These are phyloP conservation scores for Ogataea methylovora DNA, from an alignment of 805 yeast species.

Conservation along the genomic window DNA sequence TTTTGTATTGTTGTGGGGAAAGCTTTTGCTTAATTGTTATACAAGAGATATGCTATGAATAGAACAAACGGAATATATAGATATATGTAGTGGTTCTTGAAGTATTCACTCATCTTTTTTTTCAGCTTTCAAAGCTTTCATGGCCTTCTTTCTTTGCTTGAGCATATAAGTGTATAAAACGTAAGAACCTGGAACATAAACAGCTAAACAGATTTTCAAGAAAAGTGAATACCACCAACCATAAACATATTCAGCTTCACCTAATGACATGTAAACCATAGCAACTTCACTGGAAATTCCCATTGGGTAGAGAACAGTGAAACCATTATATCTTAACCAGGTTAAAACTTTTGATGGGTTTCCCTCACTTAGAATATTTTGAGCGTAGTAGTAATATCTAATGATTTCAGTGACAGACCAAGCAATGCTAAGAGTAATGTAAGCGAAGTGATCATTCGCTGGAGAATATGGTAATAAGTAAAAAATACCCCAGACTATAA, in stretches of 20 bases:
- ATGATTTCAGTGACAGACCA: slow-evolving; percentile 96
- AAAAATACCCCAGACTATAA: slow-evolving; percentile 79
- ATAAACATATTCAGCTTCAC: slow-evolving; percentile 49
- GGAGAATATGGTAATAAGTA: slow-evolving; percentile 66
- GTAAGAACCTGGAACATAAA: slow-evolving; percentile 85
- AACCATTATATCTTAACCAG: slow-evolving; percentile 76
- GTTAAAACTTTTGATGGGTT: slow-evolving; percentile 52
- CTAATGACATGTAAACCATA: slow-evolving; percentile 62
- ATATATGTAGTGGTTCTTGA: too few relatives aligned
- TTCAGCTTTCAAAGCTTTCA: slow-evolving; percentile 32
- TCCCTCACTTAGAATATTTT: slow-evolving; percentile 44
- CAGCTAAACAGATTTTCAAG: slow-evolving; percentile 48
- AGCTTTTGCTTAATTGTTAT: too few relatives aligned
- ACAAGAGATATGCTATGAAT: too few relatives aligned
- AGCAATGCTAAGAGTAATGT: slow-evolving; percentile 62
- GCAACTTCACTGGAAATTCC: slow-evolving; percentile 85
- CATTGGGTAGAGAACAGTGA: slow-evolving; percentile 76
- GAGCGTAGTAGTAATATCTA: slow-evolving; percentile 82
- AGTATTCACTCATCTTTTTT: slow-evolving; percentile 1
- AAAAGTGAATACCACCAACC: slow-evolving; percentile 47
- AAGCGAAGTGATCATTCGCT: slow-evolving; percentile 52
- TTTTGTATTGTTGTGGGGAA: too few relatives aligned
- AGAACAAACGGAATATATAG: too few relatives aligned
- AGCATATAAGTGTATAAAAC: slow-evolving; percentile 83
- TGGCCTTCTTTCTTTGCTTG: slow-evolving; percentile 74